Base-by-base conservation (phyloP, 768 basidiomycete genomes). In the Butyriboletus loyo region DNA sequence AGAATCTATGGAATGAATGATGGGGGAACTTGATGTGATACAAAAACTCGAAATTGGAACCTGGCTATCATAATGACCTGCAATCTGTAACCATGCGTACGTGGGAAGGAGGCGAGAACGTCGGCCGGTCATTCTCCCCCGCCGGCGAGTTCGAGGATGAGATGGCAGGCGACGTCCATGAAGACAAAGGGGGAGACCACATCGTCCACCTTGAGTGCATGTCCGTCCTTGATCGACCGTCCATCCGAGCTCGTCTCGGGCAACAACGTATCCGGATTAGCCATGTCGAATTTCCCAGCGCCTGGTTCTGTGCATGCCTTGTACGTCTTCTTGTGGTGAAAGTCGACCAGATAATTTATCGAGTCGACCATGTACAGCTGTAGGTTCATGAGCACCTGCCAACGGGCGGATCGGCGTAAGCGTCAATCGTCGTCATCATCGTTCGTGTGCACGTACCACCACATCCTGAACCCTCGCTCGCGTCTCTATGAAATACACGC, bases 351-450 rank as follows among this genome's bases (percentile, higher is more conserved):
- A 72, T 98, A 98, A 72, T 98, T 98, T 68, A 86, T 85, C 22
- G 86, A 85, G 66, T 99, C 96, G 19, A 99, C 92, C 79, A 92
- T 89, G 69, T 98, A 99, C 35, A 98, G 80, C 62, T 98, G 94
- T 2, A 99, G 80, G 70, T 99, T 97, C 94, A 98, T 98, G 32
- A 97, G 77, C 7, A 97, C 85, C 93, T 95, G 63, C 3, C 21
- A 44, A 51, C 35, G 7, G 35, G 39, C 7, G 14, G 5, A n/a
- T 50, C 27, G 15, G 11, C 32, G 44, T 51, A 4, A 49, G 30
- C 43, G 7, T 50, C 14, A 7, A 14, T 19, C 37, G 4, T 25
- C 31, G 1, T 27, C 32, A 17, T 57, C 39, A 46, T 21, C 8
- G n/a, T 15, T 21, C 24, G n/a, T 14, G 53, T 46, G 46, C 31